Evolutionary conservation across 2,329 filamentous ascomycete genomes (phyloP).

Genomic region (Nannizziopsis barbatae): DNA sequence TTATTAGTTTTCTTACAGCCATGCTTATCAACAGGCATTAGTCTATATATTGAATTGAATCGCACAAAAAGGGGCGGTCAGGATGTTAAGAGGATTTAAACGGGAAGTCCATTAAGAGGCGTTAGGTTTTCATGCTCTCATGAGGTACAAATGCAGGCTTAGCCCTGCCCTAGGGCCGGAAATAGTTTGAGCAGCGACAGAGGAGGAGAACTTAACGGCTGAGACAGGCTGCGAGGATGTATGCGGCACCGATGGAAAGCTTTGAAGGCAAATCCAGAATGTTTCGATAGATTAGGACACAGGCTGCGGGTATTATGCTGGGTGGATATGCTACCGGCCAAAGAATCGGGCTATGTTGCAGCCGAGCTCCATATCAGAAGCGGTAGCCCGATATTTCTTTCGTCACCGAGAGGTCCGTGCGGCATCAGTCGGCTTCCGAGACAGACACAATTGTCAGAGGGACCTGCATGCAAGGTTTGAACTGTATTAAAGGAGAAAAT

Average conservation of each 20-base stretch:
- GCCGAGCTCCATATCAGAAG: background rate
- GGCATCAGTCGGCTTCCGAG: slow-evolving; percentile 4
- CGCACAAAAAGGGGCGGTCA: background rate
- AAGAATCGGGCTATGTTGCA: background rate
- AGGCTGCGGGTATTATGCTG: slow-evolving; percentile 1
- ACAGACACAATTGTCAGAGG: background rate
- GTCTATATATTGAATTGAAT: slow-evolving; percentile 5
- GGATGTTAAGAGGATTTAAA: background rate
- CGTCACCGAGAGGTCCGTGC: background rate
- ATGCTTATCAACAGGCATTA: slow-evolving; percentile 1
- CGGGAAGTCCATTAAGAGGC: slow-evolving; percentile 6
- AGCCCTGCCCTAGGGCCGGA: background rate
- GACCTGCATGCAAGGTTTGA: background rate
- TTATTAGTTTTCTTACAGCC: slow-evolving; percentile 9
- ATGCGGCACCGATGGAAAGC: slow-evolving; percentile 5
- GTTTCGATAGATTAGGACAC: background rate
- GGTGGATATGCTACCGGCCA: background rate
- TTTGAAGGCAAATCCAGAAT: background rate
- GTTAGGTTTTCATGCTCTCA: slow-evolving; percentile 9
- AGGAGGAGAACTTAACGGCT: background rate
- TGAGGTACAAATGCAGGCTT: slow-evolving; percentile 5
- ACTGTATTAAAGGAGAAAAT: background rate
- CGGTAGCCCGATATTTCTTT: slow-evolving; percentile 2
- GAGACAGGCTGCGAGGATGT: background rate
- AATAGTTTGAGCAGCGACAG: background rate